Evolutionary conservation across 2,329 filamentous ascomycete species (phyloP).

Genomic region (Plectosphaerella cucumerina): DNA sequence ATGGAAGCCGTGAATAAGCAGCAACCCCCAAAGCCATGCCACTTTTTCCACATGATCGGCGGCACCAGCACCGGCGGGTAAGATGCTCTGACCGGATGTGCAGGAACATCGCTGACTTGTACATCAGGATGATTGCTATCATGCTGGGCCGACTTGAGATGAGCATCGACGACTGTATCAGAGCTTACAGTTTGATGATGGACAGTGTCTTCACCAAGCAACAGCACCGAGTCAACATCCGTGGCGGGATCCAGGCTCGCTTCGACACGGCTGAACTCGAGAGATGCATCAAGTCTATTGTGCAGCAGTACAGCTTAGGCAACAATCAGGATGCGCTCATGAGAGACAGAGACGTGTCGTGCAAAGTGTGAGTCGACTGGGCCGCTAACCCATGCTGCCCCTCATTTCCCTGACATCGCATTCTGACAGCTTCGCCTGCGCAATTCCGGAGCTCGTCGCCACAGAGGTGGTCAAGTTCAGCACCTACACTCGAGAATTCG

Average conservation of each 20-base stretch:
- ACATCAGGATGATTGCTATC: slow-evolving; percentile 27
- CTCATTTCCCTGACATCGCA: no score
- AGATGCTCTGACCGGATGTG: no score
- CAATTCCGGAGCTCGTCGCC: slow-evolving; percentile 1
- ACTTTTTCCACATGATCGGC: slow-evolving; percentile 21
- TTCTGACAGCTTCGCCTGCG: slow-evolving; percentile 17
- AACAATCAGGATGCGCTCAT: no score
- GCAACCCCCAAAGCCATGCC: slow-evolving; percentile 11
- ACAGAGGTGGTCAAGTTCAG: no score
- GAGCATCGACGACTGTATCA: slow-evolving; percentile 32
- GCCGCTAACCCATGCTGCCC: neutral
- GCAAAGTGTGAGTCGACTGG: slow-evolving; percentile 15
- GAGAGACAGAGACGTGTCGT: slow-evolving; percentile 1
- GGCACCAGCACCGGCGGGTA: slow-evolving; percentile 21
- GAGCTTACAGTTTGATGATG: slow-evolving; percentile 15
- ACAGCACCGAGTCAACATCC: slow-evolving; percentile 10
- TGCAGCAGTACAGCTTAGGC: no score
- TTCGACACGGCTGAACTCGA: slow-evolving; percentile 14
- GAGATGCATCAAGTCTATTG: slow-evolving; percentile 10
- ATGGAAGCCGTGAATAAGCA: slow-evolving; percentile 15
- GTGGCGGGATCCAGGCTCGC: slow-evolving; percentile 14
- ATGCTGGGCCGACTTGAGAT: slow-evolving; percentile 37
- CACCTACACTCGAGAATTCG: no score
- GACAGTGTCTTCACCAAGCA: slow-evolving; percentile 10
- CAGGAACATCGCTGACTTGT: neutral